These are phyloP conservation scores for Diatrype stigma DNA, from an alignment of 2,329 filamentous ascomycete genomes.

Conservation along the genomic window DNA sequence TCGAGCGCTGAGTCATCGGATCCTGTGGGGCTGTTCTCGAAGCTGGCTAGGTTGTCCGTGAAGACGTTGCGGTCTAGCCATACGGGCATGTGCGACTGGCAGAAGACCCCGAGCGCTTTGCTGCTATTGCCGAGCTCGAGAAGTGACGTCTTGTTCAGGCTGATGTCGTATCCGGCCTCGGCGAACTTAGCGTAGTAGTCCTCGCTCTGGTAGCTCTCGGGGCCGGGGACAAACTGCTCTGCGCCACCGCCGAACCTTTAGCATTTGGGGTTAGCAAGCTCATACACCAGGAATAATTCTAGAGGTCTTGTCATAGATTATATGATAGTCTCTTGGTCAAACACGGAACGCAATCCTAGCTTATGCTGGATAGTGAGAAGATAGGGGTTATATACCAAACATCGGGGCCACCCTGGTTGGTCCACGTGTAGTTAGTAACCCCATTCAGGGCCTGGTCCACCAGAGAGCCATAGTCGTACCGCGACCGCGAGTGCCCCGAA, in stretches of 20 bases:
- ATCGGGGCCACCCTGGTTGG: constrained; percentile 67
- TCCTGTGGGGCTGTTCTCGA: constrained; percentile 67
- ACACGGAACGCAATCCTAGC: too few species aligned
- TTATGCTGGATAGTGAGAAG: too few species aligned
- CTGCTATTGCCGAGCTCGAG: constrained; percentile 50
- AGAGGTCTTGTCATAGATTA: too few species aligned
- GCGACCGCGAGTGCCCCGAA: constrained; percentile 67
- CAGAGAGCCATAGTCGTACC: constrained; percentile 65
- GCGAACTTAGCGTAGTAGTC: constrained; percentile 78
- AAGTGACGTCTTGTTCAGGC: constrained; percentile 71
- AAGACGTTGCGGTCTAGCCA: constrained; percentile 87
- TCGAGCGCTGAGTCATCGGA: constrained; percentile 61
- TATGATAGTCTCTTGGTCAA: too few species aligned
- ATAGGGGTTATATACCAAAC: too few species aligned
- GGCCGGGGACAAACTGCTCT: constrained; percentile 70
- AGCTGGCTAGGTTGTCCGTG: constrained; percentile 60
- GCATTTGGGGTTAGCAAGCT: too few species aligned
- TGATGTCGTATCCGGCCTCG: constrained; percentile 67
- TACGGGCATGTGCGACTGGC: constrained; percentile 68
- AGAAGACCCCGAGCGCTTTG: constrained; percentile 74
- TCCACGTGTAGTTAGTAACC: constrained; percentile 78
- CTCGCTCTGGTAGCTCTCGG: constrained; percentile 61
- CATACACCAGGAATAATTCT: too few species aligned
- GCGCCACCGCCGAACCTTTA: constrained; percentile 79
- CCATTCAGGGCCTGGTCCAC: constrained; percentile 75